phyloP scores from a whole-genome alignment of 441 rosid genomes.

The Mallotus japonicus region DNA sequence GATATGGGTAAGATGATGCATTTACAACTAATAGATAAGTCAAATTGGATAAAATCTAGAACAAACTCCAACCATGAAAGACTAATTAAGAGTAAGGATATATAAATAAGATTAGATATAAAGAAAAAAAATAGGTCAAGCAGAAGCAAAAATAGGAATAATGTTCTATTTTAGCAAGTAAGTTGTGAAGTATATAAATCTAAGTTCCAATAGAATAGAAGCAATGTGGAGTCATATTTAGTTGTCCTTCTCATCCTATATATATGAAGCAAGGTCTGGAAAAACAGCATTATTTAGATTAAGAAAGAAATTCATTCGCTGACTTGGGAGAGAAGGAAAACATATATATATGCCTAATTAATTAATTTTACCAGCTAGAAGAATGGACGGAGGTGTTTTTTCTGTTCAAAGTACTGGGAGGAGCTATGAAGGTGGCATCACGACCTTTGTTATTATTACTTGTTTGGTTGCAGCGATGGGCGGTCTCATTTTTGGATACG shows the following conservation, averaged over 20 bases:
- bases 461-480: constrained; percentile 43
- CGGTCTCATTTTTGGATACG: constrained; percentile 46
- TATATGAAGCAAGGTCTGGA: not conserved
- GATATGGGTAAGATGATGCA: no score
- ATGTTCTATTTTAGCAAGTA: not conserved
- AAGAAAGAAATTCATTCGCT: not conserved
- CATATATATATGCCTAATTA: no score
- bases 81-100: not conserved
- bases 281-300: not conserved
- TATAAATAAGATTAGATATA: not conserved
- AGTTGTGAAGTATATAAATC: constrained; percentile 1
- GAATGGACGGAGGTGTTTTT: constrained; percentile 55
- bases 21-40: no score
- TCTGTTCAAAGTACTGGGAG: constrained; percentile 27
- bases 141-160: not conserved
- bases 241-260: not conserved
- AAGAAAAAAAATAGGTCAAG: constrained; percentile 1
- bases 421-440: constrained; percentile 50
- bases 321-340: not conserved
- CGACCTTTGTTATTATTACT: constrained; percentile 33
- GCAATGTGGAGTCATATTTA: not conserved
- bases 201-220: not conserved
- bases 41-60: not conserved
- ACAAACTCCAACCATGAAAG: not conserved
- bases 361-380: not conserved